Percentiles rank a stretch among this genome's conserved stretches.
Conservation (phyloP, 2,329 filamentous ascomycete genomes). For the Teratosphaeria epicoccoides region DNA sequence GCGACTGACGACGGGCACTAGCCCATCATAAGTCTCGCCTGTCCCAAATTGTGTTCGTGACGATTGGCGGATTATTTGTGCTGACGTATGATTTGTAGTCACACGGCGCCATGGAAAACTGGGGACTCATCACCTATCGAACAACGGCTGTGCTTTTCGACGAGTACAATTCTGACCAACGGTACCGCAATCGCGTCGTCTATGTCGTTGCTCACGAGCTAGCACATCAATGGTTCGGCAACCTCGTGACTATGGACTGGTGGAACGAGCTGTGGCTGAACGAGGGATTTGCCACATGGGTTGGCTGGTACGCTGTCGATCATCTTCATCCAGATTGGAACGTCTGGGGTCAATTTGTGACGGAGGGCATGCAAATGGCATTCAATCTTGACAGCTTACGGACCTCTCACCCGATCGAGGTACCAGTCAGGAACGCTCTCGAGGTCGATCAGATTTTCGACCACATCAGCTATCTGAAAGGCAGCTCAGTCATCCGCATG, state of each 20-base stretch:
- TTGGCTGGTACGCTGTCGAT: conserved; percentile 87
- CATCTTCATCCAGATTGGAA: conserved; percentile 94
- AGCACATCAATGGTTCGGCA: conserved; percentile 93
- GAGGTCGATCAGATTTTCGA: conserved; percentile 99
- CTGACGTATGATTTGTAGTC: conserved; percentile 41
- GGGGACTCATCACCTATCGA: conserved; percentile 85
- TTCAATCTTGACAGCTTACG: conserved; percentile 83
- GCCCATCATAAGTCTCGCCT: conserved; percentile 33
- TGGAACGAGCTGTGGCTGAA: conserved; percentile 70
- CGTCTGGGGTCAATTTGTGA: conserved; percentile 94
- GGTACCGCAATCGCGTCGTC: conserved; percentile 85
- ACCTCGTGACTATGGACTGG: conserved; percentile 95
- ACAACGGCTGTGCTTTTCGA: conserved; percentile 96
- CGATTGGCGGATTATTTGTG: background rate
- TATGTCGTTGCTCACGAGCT: conserved; percentile 98
- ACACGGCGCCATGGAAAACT: conserved; percentile 84
- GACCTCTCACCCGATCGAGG: conserved; percentile 90
- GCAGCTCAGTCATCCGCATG: conserved; percentile 94
- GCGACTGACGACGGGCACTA: conserved; percentile 17
- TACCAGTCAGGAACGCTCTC: conserved; percentile 82
- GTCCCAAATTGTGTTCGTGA: background rate
- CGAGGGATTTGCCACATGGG: conserved; percentile 96
- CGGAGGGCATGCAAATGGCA: conserved; percentile 85
- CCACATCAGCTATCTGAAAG: conserved; percentile 91
- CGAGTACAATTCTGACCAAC: conserved; percentile 73